These are phyloP conservation scores for Pichia sporocuriosa DNA, from an alignment of 805 yeast genomes.

Conservation along the genomic window DNA sequence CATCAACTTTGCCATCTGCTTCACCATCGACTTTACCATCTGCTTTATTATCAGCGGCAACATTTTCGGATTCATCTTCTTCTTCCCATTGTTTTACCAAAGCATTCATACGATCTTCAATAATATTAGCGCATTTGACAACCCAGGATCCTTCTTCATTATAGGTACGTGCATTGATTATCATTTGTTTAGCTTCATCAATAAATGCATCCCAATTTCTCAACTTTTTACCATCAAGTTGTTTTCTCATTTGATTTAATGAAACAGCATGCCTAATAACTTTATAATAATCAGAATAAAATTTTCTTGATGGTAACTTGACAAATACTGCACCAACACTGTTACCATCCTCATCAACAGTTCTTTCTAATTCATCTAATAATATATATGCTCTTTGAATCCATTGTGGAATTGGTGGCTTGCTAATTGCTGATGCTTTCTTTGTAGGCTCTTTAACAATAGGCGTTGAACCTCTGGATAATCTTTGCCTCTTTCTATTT, in stretches of 20 bases:
- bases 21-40: not conserved
- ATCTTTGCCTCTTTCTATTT: conserved; percentile 11
- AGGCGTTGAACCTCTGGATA: conserved; percentile 13
- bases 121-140: conserved; percentile 47
- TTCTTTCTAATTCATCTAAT: conserved; percentile 16
- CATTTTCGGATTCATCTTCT: conserved; percentile 5
- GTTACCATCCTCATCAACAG: conserved; percentile 42
- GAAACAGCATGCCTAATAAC: conserved; percentile 57
- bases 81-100: conserved; percentile 13
- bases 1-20: not conserved
- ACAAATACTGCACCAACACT: conserved; percentile 50
- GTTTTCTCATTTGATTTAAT: conserved; percentile 46
- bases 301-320: conserved; percentile 64
- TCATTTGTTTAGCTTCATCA: conserved; percentile 48
- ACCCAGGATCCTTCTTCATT: conserved; percentile 65
- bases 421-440: conserved; percentile 2
- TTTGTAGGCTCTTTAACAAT: conserved; percentile 8
- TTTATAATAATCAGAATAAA: conserved; percentile 81
- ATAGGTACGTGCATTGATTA: conserved; percentile 59
- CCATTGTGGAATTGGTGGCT: conserved; percentile 13
- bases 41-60: not conserved
- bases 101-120: conserved; percentile 34
- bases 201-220: conserved; percentile 39
- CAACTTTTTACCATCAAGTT: conserved; percentile 33
- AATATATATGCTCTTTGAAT: conserved; percentile 10